Evolutionary conservation across 225 moss, liverwort and hornwort species (phyloP).

Genomic region (Sphagnum contortum): DNA sequence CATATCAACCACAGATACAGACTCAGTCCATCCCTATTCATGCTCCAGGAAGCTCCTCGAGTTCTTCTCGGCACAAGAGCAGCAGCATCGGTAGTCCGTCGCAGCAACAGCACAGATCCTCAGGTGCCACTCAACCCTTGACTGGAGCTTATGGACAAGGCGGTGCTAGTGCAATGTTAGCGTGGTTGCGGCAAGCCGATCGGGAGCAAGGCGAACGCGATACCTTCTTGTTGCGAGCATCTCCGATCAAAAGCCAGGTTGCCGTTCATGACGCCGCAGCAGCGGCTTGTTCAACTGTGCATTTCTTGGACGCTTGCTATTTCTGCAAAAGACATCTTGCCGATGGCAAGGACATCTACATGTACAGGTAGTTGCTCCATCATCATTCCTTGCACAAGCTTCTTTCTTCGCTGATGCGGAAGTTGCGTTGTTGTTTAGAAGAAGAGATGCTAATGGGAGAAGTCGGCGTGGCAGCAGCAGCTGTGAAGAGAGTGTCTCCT

Average conservation of each 20-base stretch:
- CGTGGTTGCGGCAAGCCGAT: conserved; percentile 34
- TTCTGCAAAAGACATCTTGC: conserved; percentile 72
- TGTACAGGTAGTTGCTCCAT: conserved; percentile 49
- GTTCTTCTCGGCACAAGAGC: conserved; percentile 1
- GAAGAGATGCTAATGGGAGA: background rate
- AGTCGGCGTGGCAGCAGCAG: background rate
- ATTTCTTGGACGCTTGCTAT: conserved; percentile 75
- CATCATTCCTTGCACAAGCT: background rate
- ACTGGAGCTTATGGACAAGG: no score
- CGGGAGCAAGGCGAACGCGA: conserved; percentile 45
- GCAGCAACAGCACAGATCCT: background rate
- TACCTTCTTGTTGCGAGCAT: conserved; percentile 21
- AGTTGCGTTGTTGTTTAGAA: no score
- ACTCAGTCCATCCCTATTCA: conserved; percentile 40
- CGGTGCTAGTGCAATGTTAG: conserved; percentile 13
- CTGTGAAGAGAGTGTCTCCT: background rate
- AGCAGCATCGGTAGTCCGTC: conserved; percentile 8
- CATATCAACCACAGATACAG: conserved; percentile 12
- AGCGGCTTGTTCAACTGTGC: conserved; percentile 24
- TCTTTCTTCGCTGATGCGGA: no score
- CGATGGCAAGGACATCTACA: conserved; percentile 79
- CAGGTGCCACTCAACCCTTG: background rate
- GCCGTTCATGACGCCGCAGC: conserved; percentile 2
- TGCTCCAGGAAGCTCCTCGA: conserved; percentile 15
- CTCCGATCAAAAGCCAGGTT: background rate